Conservation (phyloP, 805 yeast species). For the Scheffersomyces lignosus region DNA sequence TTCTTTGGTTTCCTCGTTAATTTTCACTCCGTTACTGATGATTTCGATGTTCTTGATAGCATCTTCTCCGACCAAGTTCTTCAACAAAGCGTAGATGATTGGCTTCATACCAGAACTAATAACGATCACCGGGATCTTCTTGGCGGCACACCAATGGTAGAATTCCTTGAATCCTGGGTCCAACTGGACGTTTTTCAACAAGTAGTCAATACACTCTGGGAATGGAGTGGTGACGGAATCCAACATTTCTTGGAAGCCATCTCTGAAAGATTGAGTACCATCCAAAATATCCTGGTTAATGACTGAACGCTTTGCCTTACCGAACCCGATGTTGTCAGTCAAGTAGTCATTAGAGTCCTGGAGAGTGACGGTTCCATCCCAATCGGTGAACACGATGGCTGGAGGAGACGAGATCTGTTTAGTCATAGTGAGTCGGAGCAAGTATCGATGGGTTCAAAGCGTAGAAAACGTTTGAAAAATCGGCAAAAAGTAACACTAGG, state of each 20-base stretch:
- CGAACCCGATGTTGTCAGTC: slow-evolving; percentile 89
- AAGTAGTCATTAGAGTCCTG: slow-evolving; percentile 93
- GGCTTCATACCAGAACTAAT: slow-evolving; percentile 95
- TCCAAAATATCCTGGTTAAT: slow-evolving; percentile 73
- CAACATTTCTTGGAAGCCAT: slow-evolving; percentile 83
- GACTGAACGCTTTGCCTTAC: slow-evolving; percentile 60
- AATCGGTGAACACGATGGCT: slow-evolving; percentile 93
- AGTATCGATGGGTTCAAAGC: too few species aligned
- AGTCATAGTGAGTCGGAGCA: too few species aligned
- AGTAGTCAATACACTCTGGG: slow-evolving; percentile 72
- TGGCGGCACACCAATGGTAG: slow-evolving; percentile 72
- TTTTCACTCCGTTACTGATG: slow-evolving; percentile 72
- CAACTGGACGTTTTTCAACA: slow-evolving; percentile 64
- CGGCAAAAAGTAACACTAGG: too few species aligned
- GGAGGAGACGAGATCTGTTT: too few species aligned
- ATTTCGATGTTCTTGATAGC: slow-evolving; percentile 41
- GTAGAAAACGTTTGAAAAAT: too few species aligned
- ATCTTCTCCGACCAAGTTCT: slow-evolving; percentile 73
- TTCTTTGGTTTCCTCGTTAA: slow-evolving; percentile 49
- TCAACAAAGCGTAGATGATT: slow-evolving; percentile 75
- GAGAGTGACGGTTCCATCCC: slow-evolving; percentile 96
- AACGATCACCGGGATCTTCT: slow-evolving; percentile 79
- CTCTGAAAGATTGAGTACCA: slow-evolving; percentile 69
- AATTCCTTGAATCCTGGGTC: slow-evolving; percentile 90
- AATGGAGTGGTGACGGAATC: slow-evolving; percentile 75